These are phyloP conservation scores for Chrysoporthe puriensis DNA, from an alignment of 2,329 filamentous ascomycete genomes.

Conservation along the genomic window DNA sequence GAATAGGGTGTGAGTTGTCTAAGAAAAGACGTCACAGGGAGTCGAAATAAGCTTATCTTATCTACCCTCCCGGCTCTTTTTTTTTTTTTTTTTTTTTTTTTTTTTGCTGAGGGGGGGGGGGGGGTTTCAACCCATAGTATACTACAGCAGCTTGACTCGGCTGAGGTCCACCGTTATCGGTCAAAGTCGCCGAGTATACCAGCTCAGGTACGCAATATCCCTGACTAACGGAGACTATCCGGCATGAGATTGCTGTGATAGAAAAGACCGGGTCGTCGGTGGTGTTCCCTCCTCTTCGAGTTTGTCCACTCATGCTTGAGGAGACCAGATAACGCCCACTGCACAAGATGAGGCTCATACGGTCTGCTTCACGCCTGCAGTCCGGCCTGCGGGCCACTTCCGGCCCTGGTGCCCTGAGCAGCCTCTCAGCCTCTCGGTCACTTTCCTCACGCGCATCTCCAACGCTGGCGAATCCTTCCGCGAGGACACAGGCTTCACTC, in stretches of 20 bases:
- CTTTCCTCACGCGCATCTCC: neutral
- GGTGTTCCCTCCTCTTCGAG: neutral
- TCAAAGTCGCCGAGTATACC: constrained; percentile 6
- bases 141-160: constrained; percentile 1
- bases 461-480: neutral
- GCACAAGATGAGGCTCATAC: constrained; percentile 21
- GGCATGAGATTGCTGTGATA: neutral
- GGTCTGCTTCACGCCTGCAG: constrained; percentile 16
- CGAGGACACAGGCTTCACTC: neutral
- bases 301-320: neutral
- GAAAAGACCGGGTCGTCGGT: constrained; percentile 6
- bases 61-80: neutral
- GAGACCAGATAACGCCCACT: too few relatives aligned
- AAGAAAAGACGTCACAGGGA: neutral
- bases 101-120: neutral
- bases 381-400: constrained; percentile 9
- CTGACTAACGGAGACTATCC: neutral
- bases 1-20: neutral
- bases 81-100: neutral
- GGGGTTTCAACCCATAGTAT: neutral
- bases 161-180: constrained; percentile 15
- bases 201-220: neutral
- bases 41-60: constrained; percentile 21
- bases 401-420: constrained; percentile 5
- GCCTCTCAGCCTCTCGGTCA: constrained; percentile 8